Conservation (phyloP, 2,329 filamentous ascomycete genomes). For the Apiospora koreana region DNA sequence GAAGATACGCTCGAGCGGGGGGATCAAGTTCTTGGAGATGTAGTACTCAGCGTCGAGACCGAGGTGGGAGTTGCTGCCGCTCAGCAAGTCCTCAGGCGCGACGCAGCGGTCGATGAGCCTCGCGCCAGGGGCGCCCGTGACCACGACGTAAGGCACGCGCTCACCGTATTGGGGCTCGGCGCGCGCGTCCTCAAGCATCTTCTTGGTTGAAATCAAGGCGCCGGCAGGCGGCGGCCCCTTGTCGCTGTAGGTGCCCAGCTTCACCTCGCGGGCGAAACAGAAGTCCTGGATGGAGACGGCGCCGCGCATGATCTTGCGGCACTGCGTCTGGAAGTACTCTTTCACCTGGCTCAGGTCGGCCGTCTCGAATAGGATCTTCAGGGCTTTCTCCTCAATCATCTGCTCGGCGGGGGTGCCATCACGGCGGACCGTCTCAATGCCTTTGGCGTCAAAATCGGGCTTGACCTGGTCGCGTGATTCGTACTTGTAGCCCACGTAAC, state of each 20-base stretch:
- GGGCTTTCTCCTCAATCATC: conserved; percentile 90
- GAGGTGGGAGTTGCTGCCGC: conserved; percentile 64
- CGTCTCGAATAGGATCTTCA: conserved; percentile 88
- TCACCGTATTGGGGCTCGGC: conserved; percentile 94
- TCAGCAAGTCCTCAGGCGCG: conserved; percentile 73
- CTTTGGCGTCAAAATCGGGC: conserved; percentile 95
- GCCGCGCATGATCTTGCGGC: conserved; percentile 88
- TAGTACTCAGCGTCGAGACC: conserved; percentile 95
- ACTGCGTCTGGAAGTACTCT: conserved; percentile 85
- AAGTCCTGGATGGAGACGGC: conserved; percentile 92
- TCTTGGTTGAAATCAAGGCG: conserved; percentile 81
- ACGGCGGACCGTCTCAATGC: conserved; percentile 93
- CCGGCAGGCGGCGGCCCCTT: conserved; percentile 80
- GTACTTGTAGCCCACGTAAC: conserved; percentile 98
- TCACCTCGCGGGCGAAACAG: conserved; percentile 91
- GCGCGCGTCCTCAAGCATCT: conserved; percentile 83
- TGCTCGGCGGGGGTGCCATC: conserved; percentile 95
- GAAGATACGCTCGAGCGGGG: conserved; percentile 93
- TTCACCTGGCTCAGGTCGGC: conserved; percentile 89
- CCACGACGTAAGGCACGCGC: conserved; percentile 90
- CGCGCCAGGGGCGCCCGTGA: conserved; percentile 84
- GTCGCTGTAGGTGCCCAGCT: conserved; percentile 83
- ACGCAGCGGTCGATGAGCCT: conserved; percentile 88
- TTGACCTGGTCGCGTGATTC: conserved; percentile 73
- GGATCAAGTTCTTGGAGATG: conserved; percentile 93